Conservation (phyloP, 805 yeast species). For the Starmerella riodocensis region DNA sequence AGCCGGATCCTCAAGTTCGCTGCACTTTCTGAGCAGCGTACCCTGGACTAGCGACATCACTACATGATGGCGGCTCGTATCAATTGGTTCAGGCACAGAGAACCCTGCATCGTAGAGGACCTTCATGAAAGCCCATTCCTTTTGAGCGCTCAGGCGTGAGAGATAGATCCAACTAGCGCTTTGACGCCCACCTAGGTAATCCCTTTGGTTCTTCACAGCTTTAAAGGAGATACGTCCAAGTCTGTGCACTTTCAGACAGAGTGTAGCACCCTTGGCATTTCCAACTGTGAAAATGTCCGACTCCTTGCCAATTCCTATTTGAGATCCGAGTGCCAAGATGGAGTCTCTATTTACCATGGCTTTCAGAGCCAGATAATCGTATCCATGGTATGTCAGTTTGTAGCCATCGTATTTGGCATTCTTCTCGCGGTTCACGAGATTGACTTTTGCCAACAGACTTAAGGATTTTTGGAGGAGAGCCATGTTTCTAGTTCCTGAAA, state of each 20-base stretch:
- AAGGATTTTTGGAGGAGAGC: slow-evolving; percentile 69
- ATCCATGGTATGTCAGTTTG: slow-evolving; percentile 75
- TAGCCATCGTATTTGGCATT: slow-evolving; percentile 95
- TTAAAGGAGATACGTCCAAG: slow-evolving; percentile 88
- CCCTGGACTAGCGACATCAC: slow-evolving; percentile 87
- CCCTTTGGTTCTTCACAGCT: slow-evolving; percentile 87
- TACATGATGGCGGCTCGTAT: slow-evolving; percentile 80
- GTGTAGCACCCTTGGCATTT: slow-evolving; percentile 48
- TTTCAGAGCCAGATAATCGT: slow-evolving; percentile 81
- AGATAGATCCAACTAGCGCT: slow-evolving; percentile 88
- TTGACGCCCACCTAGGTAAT: slow-evolving; percentile 58
- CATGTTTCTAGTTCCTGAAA: slow-evolving; percentile 63
- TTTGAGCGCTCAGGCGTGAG: slow-evolving; percentile 79
- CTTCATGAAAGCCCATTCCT: slow-evolving; percentile 80
- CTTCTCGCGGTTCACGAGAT: slow-evolving; percentile 60
- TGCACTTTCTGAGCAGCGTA: slow-evolving; percentile 74
- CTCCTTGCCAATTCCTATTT: slow-evolving; percentile 95
- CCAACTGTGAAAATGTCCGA: slow-evolving; percentile 83
- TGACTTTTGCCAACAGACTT: slow-evolving; percentile 75
- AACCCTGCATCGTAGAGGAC: slow-evolving; percentile 63
- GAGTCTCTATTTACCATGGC: slow-evolving; percentile 65
- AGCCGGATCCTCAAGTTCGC: slow-evolving; percentile 54
- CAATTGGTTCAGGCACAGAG: slow-evolving; percentile 77
- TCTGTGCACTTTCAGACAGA: slow-evolving; percentile 80
- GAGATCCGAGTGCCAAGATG: slow-evolving; percentile 65